phyloP scores from a whole-genome alignment of 371 early-diverging fungal genomes.

The Lichtheimia hyalospora region DNA sequence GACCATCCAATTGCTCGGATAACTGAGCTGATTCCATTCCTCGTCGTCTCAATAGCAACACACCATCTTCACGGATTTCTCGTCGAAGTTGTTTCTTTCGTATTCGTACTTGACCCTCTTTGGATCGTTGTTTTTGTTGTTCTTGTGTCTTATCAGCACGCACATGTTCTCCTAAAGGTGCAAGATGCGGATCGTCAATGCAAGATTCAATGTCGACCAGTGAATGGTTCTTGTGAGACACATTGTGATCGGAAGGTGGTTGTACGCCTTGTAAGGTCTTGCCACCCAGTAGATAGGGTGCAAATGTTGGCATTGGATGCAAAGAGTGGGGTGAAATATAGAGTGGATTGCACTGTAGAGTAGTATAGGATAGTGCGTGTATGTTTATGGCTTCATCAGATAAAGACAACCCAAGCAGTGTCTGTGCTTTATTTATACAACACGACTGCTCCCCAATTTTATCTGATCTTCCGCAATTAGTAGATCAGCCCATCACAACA shows the following conservation, averaged over 20 bases:
- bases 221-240: conserved; percentile 13
- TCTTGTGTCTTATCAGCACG: background rate
- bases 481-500: too few species aligned
- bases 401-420: conserved; percentile 2
- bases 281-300: conserved; percentile 34
- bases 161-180: conserved; percentile 58
- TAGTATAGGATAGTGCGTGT: too few species aligned
- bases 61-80: conserved; percentile 22
- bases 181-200: conserved; percentile 59
- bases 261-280: conserved; percentile 36
- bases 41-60: conserved; percentile 50
- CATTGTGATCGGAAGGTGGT: conserved; percentile 34
- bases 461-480: too few species aligned
- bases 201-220: conserved; percentile 62
- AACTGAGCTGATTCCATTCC: conserved; percentile 40
- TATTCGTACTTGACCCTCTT: conserved; percentile 20
- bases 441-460: background rate
- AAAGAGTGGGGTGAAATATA: background rate
- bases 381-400: conserved; percentile 3
- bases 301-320: conserved; percentile 8
- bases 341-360: background rate
- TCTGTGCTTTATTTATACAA: conserved; percentile 4
- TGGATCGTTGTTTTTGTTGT: background rate
- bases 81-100: conserved; percentile 10
- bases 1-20: conserved; percentile 30